Evolutionary conservation across 768 basidiomycete species (phyloP).

Genomic region (Suillus discolor): DNA sequence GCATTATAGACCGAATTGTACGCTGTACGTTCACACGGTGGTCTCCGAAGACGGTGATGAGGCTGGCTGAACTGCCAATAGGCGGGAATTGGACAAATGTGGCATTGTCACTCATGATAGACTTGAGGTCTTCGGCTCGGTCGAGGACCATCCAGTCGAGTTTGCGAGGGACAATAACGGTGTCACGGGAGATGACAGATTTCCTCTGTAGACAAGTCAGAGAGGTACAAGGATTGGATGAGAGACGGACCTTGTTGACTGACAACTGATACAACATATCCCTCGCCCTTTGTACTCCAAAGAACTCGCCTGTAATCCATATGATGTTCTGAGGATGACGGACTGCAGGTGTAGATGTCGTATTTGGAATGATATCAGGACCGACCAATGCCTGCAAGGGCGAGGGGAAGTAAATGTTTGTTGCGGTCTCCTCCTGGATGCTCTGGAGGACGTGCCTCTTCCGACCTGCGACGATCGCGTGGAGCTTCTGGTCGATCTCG

Average conservation of each 20-base stretch:
- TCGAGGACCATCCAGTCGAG: constrained; percentile 99
- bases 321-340: constrained; percentile 58
- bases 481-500: constrained; percentile 95
- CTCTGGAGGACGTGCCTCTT: constrained; percentile 86
- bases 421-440: constrained; percentile 96
- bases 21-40: constrained; percentile 92
- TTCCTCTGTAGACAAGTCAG: constrained; percentile 61
- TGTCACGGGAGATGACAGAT: constrained; percentile 87
- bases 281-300: constrained; percentile 90
- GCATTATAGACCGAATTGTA: constrained; percentile 93
- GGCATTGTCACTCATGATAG: constrained; percentile 94
- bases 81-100: constrained; percentile 94
- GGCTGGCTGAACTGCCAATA: constrained; percentile 88
- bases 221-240: not conserved
- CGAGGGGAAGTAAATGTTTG: constrained; percentile 94
- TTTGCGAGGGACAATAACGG: constrained; percentile 93
- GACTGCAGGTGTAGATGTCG: constrained; percentile 32
- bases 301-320: constrained; percentile 98
- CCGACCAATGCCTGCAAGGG: constrained; percentile 86
- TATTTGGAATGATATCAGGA: constrained; percentile 50
- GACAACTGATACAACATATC: constrained; percentile 95
- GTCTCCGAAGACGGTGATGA: constrained; percentile 94
- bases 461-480: constrained; percentile 87
- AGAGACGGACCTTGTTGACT: constrained; percentile 67
- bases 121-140: constrained; percentile 88